Conservation (phyloP, 148 eudicot genomes). For the Pouteria glomerata region DNA sequence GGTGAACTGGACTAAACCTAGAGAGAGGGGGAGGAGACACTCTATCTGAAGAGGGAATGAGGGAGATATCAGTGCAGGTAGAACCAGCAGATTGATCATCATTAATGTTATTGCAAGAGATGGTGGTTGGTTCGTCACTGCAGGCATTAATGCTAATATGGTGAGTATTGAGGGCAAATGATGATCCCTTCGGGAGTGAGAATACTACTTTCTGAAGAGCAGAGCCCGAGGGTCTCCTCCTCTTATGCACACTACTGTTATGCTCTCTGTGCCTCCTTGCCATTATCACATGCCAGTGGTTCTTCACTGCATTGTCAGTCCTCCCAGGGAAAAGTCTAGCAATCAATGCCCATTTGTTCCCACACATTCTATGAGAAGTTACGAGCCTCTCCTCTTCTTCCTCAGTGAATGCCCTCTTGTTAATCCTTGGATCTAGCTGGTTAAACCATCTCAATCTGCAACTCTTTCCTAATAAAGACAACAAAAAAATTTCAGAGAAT, state of each 20-base stretch:
- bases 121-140: constrained; percentile 15
- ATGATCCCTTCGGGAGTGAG: neutral
- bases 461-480: constrained; percentile 43
- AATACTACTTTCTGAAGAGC: too few relatives aligned
- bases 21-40: constrained; percentile 8
- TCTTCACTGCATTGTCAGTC: constrained; percentile 70
- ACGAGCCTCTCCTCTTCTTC: constrained; percentile 59
- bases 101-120: neutral
- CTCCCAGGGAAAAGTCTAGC: constrained; percentile 56
- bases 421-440: constrained; percentile 61
- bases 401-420: constrained; percentile 42
- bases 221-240: constrained; percentile 31
- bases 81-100: constrained; percentile 22
- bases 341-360: constrained; percentile 72
- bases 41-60: constrained; percentile 21
- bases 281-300: constrained; percentile 73
- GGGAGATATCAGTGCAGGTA: constrained; percentile 26
- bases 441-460: constrained; percentile 79
- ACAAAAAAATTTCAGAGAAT: too few relatives aligned
- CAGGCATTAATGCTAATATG: constrained; percentile 7
- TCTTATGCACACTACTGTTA: constrained; percentile 26
- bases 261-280: constrained; percentile 47
- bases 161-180: neutral
- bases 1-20: constrained; percentile 19
- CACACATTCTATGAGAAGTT: constrained; percentile 45